Evolutionary conservation across 495 filamentous ascomycete species (phyloP).

Genomic region (Staphylotrichum longicolle): DNA sequence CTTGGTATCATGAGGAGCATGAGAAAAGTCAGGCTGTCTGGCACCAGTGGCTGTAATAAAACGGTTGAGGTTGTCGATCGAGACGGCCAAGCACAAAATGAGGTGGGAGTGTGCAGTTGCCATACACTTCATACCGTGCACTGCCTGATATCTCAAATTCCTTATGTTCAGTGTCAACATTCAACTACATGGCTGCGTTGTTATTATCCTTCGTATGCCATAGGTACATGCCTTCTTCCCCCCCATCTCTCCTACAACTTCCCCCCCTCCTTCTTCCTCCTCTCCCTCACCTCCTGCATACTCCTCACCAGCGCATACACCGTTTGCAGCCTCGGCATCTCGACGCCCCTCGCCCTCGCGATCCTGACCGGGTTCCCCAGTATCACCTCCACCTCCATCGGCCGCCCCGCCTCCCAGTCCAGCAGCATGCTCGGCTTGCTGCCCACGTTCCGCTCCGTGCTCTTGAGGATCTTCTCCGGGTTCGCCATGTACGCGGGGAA

Average conservation of each 20-base stretch:
- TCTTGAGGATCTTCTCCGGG: slow-evolving; percentile 54
- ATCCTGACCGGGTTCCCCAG: slow-evolving; percentile 58
- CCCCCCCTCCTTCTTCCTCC: slow-evolving; percentile 33
- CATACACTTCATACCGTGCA: too few species aligned
- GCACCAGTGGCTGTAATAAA: too few species aligned
- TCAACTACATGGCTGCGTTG: too few species aligned
- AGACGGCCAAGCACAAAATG: too few species aligned
- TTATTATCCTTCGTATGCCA: too few species aligned
- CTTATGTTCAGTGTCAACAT: too few species aligned
- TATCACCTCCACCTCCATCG: slow-evolving; percentile 61
- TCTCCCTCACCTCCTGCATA: slow-evolving; percentile 44
- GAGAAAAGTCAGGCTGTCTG: too few species aligned
- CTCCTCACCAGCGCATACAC: slow-evolving; percentile 52
- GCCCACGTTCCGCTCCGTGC: slow-evolving; percentile 54
- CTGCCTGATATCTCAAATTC: too few species aligned
- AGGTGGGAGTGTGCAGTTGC: too few species aligned
- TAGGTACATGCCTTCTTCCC: not conserved
- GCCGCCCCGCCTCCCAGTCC: slow-evolving; percentile 55
- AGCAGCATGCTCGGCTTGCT: slow-evolving; percentile 60
- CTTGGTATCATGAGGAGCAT: too few species aligned
- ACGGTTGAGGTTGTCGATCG: too few species aligned
- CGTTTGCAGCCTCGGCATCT: slow-evolving; percentile 53
- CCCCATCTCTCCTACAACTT: slow-evolving; percentile 31
- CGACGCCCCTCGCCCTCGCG: slow-evolving; percentile 49
- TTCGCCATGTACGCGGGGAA: slow-evolving; percentile 48